Evolutionary conservation across 805 yeast genomes (phyloP), one percentile per base, ranked within the genome.

Genomic region (Ogataea siamensis): DNA sequence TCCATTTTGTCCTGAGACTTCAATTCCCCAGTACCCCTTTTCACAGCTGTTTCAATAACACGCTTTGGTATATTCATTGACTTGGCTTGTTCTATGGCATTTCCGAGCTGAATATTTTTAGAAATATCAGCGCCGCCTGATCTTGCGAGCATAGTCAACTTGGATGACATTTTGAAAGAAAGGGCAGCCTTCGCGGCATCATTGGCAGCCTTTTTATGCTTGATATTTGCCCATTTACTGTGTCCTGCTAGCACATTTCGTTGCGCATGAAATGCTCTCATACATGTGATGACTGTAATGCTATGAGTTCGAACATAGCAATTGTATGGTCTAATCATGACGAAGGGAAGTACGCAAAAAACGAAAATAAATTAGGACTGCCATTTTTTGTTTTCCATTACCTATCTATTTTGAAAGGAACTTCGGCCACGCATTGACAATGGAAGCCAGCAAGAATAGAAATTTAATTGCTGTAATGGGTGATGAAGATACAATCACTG

Each of bases 401-500:
- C n/a, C n/a, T n/a, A n/a, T n/a, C n/a, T n/a, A n/a, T n/a, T n/a
- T n/a, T n/a, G n/a, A n/a, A n/a, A n/a, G n/a, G n/a, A n/a, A n/a
- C n/a, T n/a, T n/a, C n/a, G n/a, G n/a, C n/a, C n/a, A n/a, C n/a
- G 18, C 18, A 27, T 27, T 27, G 18, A 39, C 40, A 40, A 42
- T 45, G 39, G 51, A 51, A 7, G 53, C 57, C 10, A 25, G 52
- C 32, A 55, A 54, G 36, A 85, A 88, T 58, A 81, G 99, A 55
- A 75, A 83, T 26, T 72, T 89, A 50, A 70, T 93, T 42, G 98
- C 97, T 9, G 95, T 89, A 26, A 87, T 93, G 56, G 99, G 97
- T 12, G 99, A 93, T 57, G 99, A 93, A 67, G 98, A 93, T 58
- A 84, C 98, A 15, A 89, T 93, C 43, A 93, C 99, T 2, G 99